Conservation (phyloP, 140 eudicot species). For the Anethum foeniculum region DNA sequence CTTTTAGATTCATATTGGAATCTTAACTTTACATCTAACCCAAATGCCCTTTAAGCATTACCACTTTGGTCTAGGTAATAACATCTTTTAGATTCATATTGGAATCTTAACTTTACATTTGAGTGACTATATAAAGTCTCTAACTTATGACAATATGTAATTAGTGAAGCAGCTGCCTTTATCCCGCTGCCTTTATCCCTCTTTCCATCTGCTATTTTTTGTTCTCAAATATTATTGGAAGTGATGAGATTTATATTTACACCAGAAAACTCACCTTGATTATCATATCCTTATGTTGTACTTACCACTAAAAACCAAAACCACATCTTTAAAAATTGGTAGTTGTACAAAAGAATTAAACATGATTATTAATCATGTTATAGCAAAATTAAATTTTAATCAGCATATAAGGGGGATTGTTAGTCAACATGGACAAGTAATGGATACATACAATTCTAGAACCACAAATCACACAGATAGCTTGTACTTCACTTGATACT, state of each 20-base stretch:
- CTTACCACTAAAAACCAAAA: conserved; percentile 21
- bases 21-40: background rate
- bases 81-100: too few species aligned
- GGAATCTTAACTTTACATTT: background rate
- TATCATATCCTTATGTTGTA: conserved; percentile 41
- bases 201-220: conserved; percentile 56
- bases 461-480: background rate
- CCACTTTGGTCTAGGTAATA: too few species aligned
- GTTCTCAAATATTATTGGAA: conserved; percentile 62
- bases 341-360: background rate
- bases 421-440: conserved; percentile 6
- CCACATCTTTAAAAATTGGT: conserved; percentile 9
- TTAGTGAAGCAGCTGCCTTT: background rate
- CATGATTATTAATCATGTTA: background rate
- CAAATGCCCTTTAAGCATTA: too few species aligned
- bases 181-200: conserved; percentile 35
- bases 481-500: background rate
- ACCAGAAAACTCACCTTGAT: conserved; percentile 41
- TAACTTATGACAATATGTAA: background rate
- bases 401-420: background rate
- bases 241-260: conserved; percentile 79
- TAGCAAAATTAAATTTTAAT: background rate
- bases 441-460: background rate
- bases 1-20: too few species aligned
- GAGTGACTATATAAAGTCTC: background rate